Conservation (phyloP, 2,329 filamentous ascomycete genomes). For the Magnaporthales sp. region DNA sequence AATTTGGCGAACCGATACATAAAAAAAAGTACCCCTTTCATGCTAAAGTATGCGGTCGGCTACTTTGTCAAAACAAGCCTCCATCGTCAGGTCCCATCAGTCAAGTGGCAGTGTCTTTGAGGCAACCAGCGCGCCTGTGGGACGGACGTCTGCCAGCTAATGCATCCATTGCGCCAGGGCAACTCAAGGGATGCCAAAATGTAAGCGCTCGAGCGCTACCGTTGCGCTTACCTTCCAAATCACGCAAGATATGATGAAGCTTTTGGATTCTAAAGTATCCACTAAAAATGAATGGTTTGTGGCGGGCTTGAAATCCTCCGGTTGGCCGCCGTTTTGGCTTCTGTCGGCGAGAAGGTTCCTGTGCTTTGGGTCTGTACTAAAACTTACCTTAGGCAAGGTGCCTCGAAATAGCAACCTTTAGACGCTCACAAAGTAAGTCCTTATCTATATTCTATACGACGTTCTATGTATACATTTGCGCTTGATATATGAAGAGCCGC, state of each 20-base stretch:
- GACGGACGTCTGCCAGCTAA: not conserved
- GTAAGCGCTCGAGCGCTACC: not conserved
- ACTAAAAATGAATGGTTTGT: not conserved
- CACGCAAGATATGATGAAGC: not conserved
- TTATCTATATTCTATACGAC: not conserved
- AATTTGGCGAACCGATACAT: not conserved
- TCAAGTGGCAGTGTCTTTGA: not conserved
- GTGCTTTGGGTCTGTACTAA: not conserved
- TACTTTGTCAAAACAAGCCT: too few relatives aligned
- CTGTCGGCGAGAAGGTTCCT: not conserved
- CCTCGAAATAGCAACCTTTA: not conserved
- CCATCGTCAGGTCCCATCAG: not conserved
- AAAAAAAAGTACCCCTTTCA: not conserved
- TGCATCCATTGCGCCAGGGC: not conserved
- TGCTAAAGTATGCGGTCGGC: not conserved
- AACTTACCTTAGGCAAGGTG: not conserved
- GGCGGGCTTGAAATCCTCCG: not conserved
- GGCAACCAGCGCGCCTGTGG: not conserved
- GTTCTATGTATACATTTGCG: not conserved
- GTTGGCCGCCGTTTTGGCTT: constrained; percentile 1
- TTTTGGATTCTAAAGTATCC: not conserved
- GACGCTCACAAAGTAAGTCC: not conserved
- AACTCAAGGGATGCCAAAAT: not conserved
- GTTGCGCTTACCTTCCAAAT: not conserved
- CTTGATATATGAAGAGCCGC: not conserved